Conservation (phyloP, 1,284 basidiomycete genomes). For the Fomitopsis pinicola region DNA sequence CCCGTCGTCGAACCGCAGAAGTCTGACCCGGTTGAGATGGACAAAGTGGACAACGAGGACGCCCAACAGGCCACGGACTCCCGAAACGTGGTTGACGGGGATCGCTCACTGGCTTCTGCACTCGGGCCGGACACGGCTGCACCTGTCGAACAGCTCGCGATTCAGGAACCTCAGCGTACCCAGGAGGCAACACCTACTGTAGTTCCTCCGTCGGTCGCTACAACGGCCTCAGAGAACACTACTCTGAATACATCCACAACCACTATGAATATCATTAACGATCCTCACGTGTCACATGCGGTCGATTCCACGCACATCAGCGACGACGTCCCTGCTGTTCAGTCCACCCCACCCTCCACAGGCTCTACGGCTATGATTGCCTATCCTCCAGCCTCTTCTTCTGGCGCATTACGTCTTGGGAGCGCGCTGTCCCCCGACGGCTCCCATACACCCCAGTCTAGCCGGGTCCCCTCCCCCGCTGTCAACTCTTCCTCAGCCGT, state of each 20-base stretch:
- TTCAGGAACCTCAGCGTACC: no score
- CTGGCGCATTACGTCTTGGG: not conserved
- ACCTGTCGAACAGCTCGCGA: no score
- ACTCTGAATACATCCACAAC: no score
- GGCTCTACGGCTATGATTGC: conserved; percentile 6
- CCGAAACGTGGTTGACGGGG: not conserved
- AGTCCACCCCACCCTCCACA: not conserved
- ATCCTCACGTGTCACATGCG: no score
- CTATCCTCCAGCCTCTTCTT: conserved; percentile 1
- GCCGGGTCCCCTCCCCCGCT: conserved; percentile 1
- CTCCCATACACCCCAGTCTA: not conserved
- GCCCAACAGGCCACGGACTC: not conserved
- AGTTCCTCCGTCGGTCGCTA: no score
- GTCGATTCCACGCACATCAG: not conserved
- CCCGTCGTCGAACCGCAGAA: conserved; percentile 4
- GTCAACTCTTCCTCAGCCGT: conserved; percentile 10
- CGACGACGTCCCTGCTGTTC: not conserved
- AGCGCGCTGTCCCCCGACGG: not conserved
- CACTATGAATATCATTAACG: no score
- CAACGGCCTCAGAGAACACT: no score
- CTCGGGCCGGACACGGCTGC: no score
- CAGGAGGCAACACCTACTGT: no score
- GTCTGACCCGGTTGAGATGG: not conserved
- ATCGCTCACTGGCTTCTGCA: not conserved
- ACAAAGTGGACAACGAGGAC: not conserved